Evolutionary conservation across 257 asterid genomes (phyloP), one percentile per base, ranked within the genome.

Genomic region (Gardenia jasminoides): DNA sequence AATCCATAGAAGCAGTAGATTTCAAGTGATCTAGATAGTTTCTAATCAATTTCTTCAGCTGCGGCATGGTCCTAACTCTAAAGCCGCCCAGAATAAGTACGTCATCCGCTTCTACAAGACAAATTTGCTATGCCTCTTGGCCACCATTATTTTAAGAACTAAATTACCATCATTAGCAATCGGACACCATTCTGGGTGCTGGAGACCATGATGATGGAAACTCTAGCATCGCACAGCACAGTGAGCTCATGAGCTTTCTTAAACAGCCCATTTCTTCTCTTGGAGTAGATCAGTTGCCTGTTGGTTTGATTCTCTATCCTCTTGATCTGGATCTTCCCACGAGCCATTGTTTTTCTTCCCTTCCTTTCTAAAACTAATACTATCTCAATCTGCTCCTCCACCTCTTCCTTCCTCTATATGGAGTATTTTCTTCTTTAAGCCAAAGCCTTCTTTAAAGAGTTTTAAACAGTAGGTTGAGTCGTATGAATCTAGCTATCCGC

Each of bases 271-370:
- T 93, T 95, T 87, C 98, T 87, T 44, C 99, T 90, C 99, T 95
- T 95, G 54, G 99, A 95, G 79, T 95, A 95, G 30, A 98, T 93
- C 67, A 93, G 98, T 77, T 95, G 99, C 83, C 98, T 86, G 87
- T 95, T 95, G 0, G 99, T 95, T 68, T 94, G 97, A 89, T 95
- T 95, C 87, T 95, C 99, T 33, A 95, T 95, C 66, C 85, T 90
- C 97, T 84, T 95, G 91, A 95, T 95, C 97, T 95, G 98, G 87
- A 95, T 95, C 91, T 95, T 93, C 58, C 99, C 99, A 78, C 98
- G 92, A 81, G 99, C 97, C 98, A 93, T 95, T n/a, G n/a, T n/a
- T n/a, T 2, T n/a, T 72, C 26, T 10, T 3, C 44, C 22, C 6
- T 78, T 61, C n/a, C n/a, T 76, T 74, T 67, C 48, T 36, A 36